Evolutionary conservation across 352 stramenopile species (phyloP), one percentile per base, ranked within the genome.

Genomic region (Phytopythium sindhum): DNA sequence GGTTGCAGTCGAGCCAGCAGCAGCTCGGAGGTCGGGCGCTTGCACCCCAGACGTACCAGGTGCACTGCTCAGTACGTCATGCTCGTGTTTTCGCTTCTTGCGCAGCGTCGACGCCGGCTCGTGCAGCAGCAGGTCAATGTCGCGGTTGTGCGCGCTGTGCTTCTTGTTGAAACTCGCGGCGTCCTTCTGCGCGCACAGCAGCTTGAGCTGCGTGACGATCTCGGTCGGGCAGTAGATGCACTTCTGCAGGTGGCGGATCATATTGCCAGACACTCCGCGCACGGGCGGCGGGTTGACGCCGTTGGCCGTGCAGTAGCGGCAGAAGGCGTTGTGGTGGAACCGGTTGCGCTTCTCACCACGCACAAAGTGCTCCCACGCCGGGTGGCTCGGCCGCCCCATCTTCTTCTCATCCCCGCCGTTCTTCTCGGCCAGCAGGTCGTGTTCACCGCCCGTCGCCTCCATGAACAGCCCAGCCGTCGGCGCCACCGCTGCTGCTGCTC

Each of bases 251-350:
- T 95, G 86, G 19, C 82, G 77, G 56, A 95, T 93, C 86, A 93
- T 95, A 52, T 95, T 91, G 24, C 79, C 81, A 35, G 82, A 92
- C 33, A 93, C 86, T 39, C 86, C 84, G 24, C 84, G 77, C 7
- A 93, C 65, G 5, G 75, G 69, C 47, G 73, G 53, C 10, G 82
- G 66, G 37, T 84, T 68, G 7, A 66, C 72, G 39, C 81, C 81
- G 45, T 91, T 77, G 15, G 81, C 80, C 10, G 74, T 64, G 62
- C 84, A 95, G 45, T 89, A 87, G 51, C 72, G 70, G 63, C 84
- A 95, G 69, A 82, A 92, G 15, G 86, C 86, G 50, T 91, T 82
- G 65, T 93, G 76, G 64, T 93, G 86, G 68, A 93, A 95, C 42
- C 81, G 77, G 63, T 95, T 95, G 35, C 84, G 80, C 68, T 95